A percentile compares a stretch with the other conserved stretches of the same genome.
These are phyloP conservation scores for Ophiostoma pallidulum DNA, from an alignment of 2,329 filamentous ascomycete species.

Conservation along the genomic window DNA sequence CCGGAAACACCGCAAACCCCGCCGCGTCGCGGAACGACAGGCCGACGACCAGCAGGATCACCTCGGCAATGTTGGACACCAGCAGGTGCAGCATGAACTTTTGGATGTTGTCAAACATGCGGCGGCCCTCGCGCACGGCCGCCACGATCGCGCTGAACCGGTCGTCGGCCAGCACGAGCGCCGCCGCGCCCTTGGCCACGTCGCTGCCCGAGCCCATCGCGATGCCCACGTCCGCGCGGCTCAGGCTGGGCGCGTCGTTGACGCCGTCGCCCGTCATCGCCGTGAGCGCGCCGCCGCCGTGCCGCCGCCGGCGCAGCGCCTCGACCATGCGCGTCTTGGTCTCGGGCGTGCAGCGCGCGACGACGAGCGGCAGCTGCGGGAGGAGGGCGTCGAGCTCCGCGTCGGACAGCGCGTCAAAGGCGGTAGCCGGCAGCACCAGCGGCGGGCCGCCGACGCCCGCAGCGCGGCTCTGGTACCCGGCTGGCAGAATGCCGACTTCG, in stretches of 20 bases:
- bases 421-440: slow-evolving; percentile 65
- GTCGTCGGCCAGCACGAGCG: slow-evolving; percentile 78
- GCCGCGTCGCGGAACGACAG: slow-evolving; percentile 67
- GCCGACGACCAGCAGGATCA: slow-evolving; percentile 70
- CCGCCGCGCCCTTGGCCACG: slow-evolving; percentile 72
- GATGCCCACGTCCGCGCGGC: slow-evolving; percentile 75
- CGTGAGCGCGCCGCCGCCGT: slow-evolving; percentile 62
- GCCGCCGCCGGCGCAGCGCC: slow-evolving; percentile 69
- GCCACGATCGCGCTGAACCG: slow-evolving; percentile 82
- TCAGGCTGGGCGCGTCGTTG: slow-evolving; percentile 75
- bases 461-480: slow-evolving; percentile 47
- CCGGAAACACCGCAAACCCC: slow-evolving; percentile 71
- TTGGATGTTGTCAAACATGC: slow-evolving; percentile 84
- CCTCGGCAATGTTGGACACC: slow-evolving; percentile 74
- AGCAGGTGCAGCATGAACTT: slow-evolving; percentile 77
- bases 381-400: slow-evolving; percentile 68
- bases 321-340: slow-evolving; percentile 91
- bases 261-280: slow-evolving; percentile 88
- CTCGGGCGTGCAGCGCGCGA: slow-evolving; percentile 73
- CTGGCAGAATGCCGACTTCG: slow-evolving; percentile 68
- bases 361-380: slow-evolving; percentile 66
- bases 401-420: slow-evolving; percentile 70
- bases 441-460: slow-evolving; percentile 47
- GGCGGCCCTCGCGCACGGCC: slow-evolving; percentile 71
- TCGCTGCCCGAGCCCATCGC: slow-evolving; percentile 86